Percentiles rank a stretch among this genome's conserved stretches.
Evolutionary conservation across 208 protist genomes (phyloP).

Genomic region (Acanthamoeba polyphaga): DNA sequence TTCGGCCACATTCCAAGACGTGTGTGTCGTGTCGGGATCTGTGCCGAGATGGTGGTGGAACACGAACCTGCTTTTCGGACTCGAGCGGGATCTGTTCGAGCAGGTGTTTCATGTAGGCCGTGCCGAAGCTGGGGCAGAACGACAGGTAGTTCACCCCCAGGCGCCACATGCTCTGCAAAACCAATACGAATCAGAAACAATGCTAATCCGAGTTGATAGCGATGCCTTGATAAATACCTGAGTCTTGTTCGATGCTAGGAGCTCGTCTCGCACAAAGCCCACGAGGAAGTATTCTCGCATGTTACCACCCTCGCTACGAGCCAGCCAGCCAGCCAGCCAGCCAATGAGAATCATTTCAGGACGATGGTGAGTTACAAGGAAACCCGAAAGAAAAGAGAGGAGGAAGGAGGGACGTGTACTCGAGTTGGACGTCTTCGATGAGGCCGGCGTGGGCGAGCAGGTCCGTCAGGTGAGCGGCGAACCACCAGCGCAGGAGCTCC

Average conservation of each 20-base stretch:
- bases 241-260: conserved; percentile 1
- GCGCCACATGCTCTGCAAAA: conserved; percentile 22
- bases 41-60: not conserved
- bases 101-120: conserved; percentile 58
- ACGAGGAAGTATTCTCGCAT: conserved; percentile 53
- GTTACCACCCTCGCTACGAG: conserved; percentile 19
- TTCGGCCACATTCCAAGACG: too few relatives aligned
- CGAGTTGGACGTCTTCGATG: conserved; percentile 49
- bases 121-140: conserved; percentile 50
- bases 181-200: not conserved
- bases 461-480: conserved; percentile 62
- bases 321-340: too few relatives aligned
- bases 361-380: too few relatives aligned
- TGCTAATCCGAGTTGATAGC: not conserved
- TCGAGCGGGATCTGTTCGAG: conserved; percentile 34
- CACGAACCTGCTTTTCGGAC: conserved; percentile 57
- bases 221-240: not conserved
- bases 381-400: not conserved
- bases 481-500: conserved; percentile 70
- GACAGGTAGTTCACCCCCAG: conserved; percentile 58
- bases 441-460: conserved; percentile 53
- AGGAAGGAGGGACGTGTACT: not conserved
- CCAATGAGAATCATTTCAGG: too few relatives aligned
- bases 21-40: too few relatives aligned
- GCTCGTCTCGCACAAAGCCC: conserved; percentile 67